Evolutionary conservation across 495 filamentous ascomycete genomes (phyloP).

Genomic region (Daldinia bambusicola): DNA sequence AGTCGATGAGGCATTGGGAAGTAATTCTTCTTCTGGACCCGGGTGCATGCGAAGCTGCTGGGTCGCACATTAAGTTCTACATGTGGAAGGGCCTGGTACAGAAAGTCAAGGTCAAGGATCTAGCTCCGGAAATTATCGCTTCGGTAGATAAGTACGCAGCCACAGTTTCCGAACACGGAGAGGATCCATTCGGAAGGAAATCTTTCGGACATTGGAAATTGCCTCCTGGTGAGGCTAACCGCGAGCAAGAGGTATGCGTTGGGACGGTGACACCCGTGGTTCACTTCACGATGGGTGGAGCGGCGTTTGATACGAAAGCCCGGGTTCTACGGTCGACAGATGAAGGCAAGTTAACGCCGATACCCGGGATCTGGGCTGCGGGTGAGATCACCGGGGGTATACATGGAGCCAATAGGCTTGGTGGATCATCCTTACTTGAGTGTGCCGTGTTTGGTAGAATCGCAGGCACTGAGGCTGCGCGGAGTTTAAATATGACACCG

Average conservation of each 20-base stretch:
- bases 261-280: slow-evolving; percentile 68
- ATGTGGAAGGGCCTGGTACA: slow-evolving; percentile 65
- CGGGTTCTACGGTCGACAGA: slow-evolving; percentile 53
- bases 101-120: slow-evolving; percentile 62
- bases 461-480: slow-evolving; percentile 61
- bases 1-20: slow-evolving; percentile 60
- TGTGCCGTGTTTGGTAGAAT: slow-evolving; percentile 70
- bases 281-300: slow-evolving; percentile 70
- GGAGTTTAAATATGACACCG: slow-evolving; percentile 12
- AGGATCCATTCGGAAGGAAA: slow-evolving; percentile 56
- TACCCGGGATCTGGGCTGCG: slow-evolving; percentile 62
- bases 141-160: slow-evolving; percentile 60
- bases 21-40: slow-evolving; percentile 66
- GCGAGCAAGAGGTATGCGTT: slow-evolving; percentile 62
- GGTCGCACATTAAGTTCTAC: slow-evolving; percentile 68
- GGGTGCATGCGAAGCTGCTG: slow-evolving; percentile 60
- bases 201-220: slow-evolving; percentile 67
- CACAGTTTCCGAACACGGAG: slow-evolving; percentile 41
- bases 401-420: slow-evolving; percentile 65
- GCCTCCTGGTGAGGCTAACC: slow-evolving; percentile 46
- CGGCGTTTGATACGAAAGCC: slow-evolving; percentile 56
- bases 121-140: slow-evolving; percentile 52
- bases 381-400: slow-evolving; percentile 67
- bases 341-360: slow-evolving; percentile 43
- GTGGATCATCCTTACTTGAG: slow-evolving; percentile 63